phyloP scores from a whole-genome alignment of 306 rosid genomes.

The Styphnolobium japonicum region DNA sequence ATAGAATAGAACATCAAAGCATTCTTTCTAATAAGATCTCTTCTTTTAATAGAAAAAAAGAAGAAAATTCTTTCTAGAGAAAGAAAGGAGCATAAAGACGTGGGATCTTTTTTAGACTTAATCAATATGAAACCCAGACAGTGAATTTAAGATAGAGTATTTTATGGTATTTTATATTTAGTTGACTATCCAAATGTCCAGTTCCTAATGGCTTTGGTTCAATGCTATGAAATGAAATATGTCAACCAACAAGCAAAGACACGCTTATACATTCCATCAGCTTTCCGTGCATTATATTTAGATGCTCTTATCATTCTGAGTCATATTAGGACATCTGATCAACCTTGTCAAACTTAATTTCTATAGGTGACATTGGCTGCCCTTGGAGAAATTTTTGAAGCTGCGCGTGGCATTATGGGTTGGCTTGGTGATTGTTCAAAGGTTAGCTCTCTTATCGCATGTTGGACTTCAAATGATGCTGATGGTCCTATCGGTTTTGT shows the following conservation, averaged over 20 bases:
- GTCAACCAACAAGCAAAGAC: neutral
- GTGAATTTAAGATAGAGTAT: neutral
- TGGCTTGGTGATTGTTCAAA: conserved; percentile 96
- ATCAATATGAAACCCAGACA: neutral
- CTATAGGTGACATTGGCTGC: conserved; percentile 82
- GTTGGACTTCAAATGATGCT: conserved; percentile 5
- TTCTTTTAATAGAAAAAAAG: neutral
- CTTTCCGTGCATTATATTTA: neutral
- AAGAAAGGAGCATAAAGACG: neutral
- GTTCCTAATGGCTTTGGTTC: neutral
- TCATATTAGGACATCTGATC: neutral
- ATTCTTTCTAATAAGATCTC: neutral
- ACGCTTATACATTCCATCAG: neutral
- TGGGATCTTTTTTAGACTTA: neutral
- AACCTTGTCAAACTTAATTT: conserved; percentile 1
- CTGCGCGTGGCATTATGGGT: conserved; percentile 80
- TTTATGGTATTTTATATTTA: neutral
- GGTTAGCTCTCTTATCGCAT: conserved; percentile 36
- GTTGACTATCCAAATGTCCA: neutral
- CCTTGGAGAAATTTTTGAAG: conserved; percentile 87
- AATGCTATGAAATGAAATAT: neutral
- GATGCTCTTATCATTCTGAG: neutral
- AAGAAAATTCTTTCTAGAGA: neutral
- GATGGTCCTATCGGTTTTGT: neutral
- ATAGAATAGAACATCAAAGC: neutral